phyloP scores from a whole-genome alignment of 805 yeast species.

The Grigorovia humatica region DNA sequence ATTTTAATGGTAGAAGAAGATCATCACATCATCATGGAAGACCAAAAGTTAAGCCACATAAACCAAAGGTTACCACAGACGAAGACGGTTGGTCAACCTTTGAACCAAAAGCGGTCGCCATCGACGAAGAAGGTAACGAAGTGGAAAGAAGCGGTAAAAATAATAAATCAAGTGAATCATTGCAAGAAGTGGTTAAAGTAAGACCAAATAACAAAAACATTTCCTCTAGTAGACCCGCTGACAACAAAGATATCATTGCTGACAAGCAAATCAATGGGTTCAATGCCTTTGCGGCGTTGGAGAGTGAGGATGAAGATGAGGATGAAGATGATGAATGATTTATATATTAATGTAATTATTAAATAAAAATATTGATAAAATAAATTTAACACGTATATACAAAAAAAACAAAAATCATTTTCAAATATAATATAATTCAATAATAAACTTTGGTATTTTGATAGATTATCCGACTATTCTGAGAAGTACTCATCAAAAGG shows the following conservation, averaged over 20 bases:
- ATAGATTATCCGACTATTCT: too few species aligned
- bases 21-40: slow-evolving; percentile 37
- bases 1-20: slow-evolving; percentile 52
- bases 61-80: slow-evolving; percentile 44
- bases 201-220: slow-evolving; percentile 68
- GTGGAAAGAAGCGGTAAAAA: slow-evolving; percentile 19
- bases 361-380: neutral
- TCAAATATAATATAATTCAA: neutral
- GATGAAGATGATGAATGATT: slow-evolving; percentile 37
- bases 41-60: slow-evolving; percentile 51
- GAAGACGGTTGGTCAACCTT: slow-evolving; percentile 80
- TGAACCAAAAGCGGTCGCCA: slow-evolving; percentile 32
- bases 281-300: slow-evolving; percentile 77
- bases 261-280: slow-evolving; percentile 56
- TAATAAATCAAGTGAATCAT: slow-evolving; percentile 6
- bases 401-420: neutral
- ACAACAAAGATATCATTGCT: slow-evolving; percentile 59
- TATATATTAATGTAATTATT: neutral
- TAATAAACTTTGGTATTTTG: too few species aligned
- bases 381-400: neutral
- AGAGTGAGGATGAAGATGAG: slow-evolving; percentile 45
- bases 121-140: slow-evolving; percentile 8
- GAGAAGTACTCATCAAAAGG: too few species aligned
- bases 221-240: slow-evolving; percentile 64
- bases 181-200: slow-evolving; percentile 42